phyloP scores from a whole-genome alignment of 306 rosid genomes.

The Sechiopsis laciniata region DNA sequence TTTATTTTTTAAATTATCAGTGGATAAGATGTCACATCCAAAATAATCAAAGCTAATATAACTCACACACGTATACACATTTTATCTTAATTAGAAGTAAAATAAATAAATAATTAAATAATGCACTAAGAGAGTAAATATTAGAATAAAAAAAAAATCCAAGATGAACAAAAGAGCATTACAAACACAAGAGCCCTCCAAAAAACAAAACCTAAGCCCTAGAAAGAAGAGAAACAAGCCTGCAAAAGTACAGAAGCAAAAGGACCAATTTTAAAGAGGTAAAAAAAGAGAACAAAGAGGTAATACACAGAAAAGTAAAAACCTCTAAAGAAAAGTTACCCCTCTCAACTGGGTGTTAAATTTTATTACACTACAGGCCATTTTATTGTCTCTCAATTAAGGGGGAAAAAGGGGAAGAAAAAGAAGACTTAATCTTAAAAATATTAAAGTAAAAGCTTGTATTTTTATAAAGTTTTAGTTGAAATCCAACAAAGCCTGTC shows the following conservation, averaged over 20 bases:
- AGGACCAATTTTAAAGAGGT: neutral
- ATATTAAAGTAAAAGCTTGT: neutral
- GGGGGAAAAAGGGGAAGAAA: neutral
- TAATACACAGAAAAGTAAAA: neutral
- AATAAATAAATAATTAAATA: too few species aligned
- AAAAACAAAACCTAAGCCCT: conserved; percentile 10
- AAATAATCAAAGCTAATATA: too few species aligned
- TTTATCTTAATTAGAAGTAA: neutral
- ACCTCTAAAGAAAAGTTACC: neutral
- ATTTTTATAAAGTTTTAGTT: neutral
- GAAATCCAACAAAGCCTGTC: conserved; percentile 39
- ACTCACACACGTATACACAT: neutral
- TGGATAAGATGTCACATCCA: too few species aligned
- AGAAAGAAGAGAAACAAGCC: neutral
- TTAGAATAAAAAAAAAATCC: neutral
- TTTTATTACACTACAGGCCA: neutral
- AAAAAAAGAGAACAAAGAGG: neutral
- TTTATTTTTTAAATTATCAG: too few species aligned
- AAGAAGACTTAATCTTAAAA: neutral
- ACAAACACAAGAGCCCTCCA: conserved; percentile 3
- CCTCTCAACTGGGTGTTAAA: neutral
- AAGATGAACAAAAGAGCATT: neutral
- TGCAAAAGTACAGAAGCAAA: neutral
- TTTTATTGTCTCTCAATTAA: neutral
- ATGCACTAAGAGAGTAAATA: too few species aligned